Conservation (phyloP, 2,329 filamentous ascomycete genomes). For the Chlorencoelia australis region DNA sequence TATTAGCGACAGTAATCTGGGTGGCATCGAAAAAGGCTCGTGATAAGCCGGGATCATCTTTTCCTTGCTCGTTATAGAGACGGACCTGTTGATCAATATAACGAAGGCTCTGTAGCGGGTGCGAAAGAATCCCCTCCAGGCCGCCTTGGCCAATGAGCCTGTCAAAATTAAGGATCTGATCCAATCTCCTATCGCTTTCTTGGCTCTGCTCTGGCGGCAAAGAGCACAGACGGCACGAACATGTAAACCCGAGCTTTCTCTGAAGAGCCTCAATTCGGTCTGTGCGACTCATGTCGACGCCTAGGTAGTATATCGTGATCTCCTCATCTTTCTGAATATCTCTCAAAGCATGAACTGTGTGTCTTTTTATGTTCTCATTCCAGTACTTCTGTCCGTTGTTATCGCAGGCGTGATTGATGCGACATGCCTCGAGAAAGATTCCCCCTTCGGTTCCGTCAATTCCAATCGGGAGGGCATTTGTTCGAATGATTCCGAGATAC, state of each 20-base stretch:
- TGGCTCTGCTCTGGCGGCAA: conserved; percentile 25
- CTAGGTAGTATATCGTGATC: conserved; percentile 29
- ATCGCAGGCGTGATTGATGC: conserved; percentile 31
- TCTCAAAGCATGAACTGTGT: conserved; percentile 28
- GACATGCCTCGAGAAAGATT: conserved; percentile 28
- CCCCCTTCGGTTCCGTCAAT: conserved; percentile 23
- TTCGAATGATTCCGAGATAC: conserved; percentile 13
- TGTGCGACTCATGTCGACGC: conserved; percentile 15
- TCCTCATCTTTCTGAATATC: conserved; percentile 29
- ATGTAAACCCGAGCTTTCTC: conserved; percentile 28
- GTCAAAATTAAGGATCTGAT: conserved; percentile 20
- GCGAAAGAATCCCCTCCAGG: conserved; percentile 5
- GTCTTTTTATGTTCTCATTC: conserved; percentile 25
- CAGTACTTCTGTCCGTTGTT: conserved; percentile 29
- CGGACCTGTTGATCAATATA: conserved; percentile 21
- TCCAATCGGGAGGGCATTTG: conserved; percentile 10
- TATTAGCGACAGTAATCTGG: conserved; percentile 23
- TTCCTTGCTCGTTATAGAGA: conserved; percentile 22
- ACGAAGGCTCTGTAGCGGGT: conserved; percentile 10
- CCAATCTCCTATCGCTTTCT: conserved; percentile 24
- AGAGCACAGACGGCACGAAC: conserved; percentile 29
- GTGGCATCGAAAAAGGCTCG: conserved; percentile 22
- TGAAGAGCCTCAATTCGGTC: conserved; percentile 20
- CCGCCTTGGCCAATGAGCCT: conserved; percentile 16
- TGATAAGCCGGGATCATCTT: conserved; percentile 15